A percentile compares a stretch with the other conserved stretches of the same genome.
Conservation (phyloP, 495 filamentous ascomycete genomes). For the Xylaria longipes region DNA sequence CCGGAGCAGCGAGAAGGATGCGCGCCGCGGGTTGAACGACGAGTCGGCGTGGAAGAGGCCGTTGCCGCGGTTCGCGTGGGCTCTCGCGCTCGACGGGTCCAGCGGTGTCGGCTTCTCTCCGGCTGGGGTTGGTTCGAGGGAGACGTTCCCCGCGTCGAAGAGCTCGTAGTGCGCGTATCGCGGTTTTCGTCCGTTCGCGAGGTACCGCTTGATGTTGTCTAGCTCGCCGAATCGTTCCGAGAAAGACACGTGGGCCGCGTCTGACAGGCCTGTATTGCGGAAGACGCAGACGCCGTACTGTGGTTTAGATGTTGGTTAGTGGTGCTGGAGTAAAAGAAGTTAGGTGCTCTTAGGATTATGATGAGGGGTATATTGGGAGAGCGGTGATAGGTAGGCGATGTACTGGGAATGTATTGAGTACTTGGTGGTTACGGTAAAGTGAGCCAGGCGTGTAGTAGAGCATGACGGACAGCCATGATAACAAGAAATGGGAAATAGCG, state of each 20-base stretch:
- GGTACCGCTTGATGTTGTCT: slow-evolving; percentile 63
- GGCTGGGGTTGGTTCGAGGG: slow-evolving; percentile 21
- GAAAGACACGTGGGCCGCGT: slow-evolving; percentile 61
- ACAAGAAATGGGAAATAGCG: background rate
- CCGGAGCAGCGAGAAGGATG: slow-evolving; percentile 60
- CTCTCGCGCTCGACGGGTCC: slow-evolving; percentile 46
- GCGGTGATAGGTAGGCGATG: background rate
- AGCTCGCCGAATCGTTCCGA: slow-evolving; percentile 62
- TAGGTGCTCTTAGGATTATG: background rate
- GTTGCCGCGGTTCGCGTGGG: slow-evolving; percentile 58
- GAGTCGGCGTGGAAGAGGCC: slow-evolving; percentile 66
- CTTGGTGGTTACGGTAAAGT: background rate
- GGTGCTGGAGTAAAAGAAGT: background rate
- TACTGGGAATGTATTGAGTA: background rate
- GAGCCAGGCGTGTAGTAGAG: background rate
- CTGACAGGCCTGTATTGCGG: slow-evolving; percentile 58
- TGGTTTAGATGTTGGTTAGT: background rate
- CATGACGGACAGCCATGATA: background rate
- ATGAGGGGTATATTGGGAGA: background rate
- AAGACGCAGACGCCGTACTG: slow-evolving; percentile 66
- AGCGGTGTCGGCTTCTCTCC: slow-evolving; percentile 42
- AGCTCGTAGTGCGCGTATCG: slow-evolving; percentile 58
- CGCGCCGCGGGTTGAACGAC: slow-evolving; percentile 65
- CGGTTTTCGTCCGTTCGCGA: slow-evolving; percentile 51
- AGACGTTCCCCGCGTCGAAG: slow-evolving; percentile 66